Evolutionary conservation across 441 rosid species (phyloP).

Genomic region (Erodium trifolium): DNA sequence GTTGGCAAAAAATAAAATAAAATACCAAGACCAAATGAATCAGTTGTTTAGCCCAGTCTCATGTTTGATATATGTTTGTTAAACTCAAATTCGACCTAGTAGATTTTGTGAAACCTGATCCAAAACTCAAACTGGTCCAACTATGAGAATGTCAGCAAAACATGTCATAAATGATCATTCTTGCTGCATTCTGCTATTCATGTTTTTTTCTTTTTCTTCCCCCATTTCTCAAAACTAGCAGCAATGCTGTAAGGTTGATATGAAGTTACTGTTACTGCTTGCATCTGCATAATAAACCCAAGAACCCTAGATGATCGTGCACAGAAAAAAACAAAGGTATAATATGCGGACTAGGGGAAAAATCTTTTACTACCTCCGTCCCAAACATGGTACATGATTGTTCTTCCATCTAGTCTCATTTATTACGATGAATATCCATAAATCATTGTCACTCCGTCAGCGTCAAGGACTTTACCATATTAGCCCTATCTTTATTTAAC

Average conservation of each 20-base stretch:
- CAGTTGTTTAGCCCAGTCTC: not conserved
- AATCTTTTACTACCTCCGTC: too few species aligned
- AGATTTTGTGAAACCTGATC: not conserved
- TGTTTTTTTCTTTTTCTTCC: not conserved
- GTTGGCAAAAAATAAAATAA: not conserved
- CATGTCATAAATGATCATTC: not conserved
- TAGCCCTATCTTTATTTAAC: slow-evolving; percentile 12
- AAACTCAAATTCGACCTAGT: not conserved
- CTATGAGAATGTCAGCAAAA: not conserved
- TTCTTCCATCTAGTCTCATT: too few species aligned
- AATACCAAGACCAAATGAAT: not conserved
- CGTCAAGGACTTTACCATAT: not conserved
- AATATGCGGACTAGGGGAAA: too few species aligned
- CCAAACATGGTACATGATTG: too few species aligned
- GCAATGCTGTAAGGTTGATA: too few species aligned
- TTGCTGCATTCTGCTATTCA: not conserved
- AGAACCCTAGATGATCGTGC: too few species aligned
- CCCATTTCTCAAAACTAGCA: too few species aligned
- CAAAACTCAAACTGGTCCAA: not conserved
- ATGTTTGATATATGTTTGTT: not conserved
- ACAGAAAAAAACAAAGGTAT: too few species aligned
- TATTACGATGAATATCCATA: not conserved
- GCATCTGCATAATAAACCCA: too few species aligned
- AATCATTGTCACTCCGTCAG: not conserved
- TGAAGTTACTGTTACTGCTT: too few species aligned